Evolutionary conservation across 495 filamentous ascomycete species (phyloP), one percentile per base, ranked within the genome.

Genomic region (Penicillium paradoxum): DNA sequence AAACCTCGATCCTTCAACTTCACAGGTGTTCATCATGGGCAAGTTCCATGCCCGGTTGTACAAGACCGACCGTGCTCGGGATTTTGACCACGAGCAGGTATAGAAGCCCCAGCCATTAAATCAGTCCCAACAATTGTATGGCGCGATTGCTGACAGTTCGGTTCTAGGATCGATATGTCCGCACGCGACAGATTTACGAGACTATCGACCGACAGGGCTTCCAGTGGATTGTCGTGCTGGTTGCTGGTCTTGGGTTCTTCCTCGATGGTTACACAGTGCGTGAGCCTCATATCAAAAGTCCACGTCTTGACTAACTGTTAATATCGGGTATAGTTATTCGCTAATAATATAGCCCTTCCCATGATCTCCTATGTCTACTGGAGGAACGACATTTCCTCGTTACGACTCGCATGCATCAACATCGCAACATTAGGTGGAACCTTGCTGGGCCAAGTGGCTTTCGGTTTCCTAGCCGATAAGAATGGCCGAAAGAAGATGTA

Each of bases 231-330:
- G 73, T 78, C 11, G 76, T 79, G 6, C 64, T 79, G 6, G 84
- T 88, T 4, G 82, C 84, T 11, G 83, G 80, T 15, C 79, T 83
- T 1, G 84, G 84, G 15, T 88, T 88, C 59, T 79, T 88, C 46
- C 83, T 84, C 9, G 83, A 85, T 67, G 82, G 81, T 54, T 87
- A 86, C 54, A 82, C 81, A 33, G 85, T 91, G 45, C 48, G 69
- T 65, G 15, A n/a, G 9, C 2, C 18, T 6, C 8, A 45, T 5
- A 11, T 18, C n/a, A 9, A 15, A 19, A 34, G 0, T 1, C 3
- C 11, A 18, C 1, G 5, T 4, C 2, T 3, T 13, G 15, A 41
- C 38, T 39, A 38, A 30, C n/a, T 14, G 17, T 53, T 60, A 29
- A 60, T 25, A 18, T 13, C 36, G 0, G 9, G 8, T 13, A 8